These are phyloP conservation scores for Carallia pectinifolia DNA, from an alignment of 345 rosid genomes.

Conservation along the genomic window DNA sequence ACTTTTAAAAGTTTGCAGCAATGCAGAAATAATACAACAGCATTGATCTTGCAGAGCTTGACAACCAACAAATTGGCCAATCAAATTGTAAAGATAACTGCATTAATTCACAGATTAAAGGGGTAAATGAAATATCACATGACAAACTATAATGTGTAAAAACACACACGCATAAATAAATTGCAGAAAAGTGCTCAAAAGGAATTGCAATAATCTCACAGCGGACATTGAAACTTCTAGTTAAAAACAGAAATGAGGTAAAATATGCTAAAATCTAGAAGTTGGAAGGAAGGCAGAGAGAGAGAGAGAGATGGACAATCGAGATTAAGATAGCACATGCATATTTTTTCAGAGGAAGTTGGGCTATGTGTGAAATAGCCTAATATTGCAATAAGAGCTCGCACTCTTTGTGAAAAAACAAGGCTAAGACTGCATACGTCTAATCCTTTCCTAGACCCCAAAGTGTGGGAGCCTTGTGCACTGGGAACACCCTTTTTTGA, in stretches of 20 bases:
- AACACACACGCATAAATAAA: neutral
- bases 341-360: no score
- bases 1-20: conserved; percentile 53
- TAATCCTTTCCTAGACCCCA: no score
- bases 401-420: no score
- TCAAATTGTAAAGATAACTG: conserved; percentile 88
- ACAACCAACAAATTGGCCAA: conserved; percentile 68
- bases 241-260: neutral
- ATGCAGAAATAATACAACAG: conserved; percentile 61
- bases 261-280: neutral
- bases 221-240: neutral
- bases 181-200: neutral
- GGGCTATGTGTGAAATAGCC: no score
- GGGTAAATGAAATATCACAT: conserved; percentile 10
- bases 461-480: no score
- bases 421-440: no score
- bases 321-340: neutral
- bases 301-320: neutral
- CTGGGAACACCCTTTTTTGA: no score
- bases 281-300: neutral
- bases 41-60: conserved; percentile 84
- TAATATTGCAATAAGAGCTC: no score
- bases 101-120: conserved; percentile 26
- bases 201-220: neutral
- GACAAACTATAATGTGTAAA: neutral